Evolutionary conservation across 139 green algal genomes (phyloP).

Genomic region (Yamagishiella unicocca): DNA sequence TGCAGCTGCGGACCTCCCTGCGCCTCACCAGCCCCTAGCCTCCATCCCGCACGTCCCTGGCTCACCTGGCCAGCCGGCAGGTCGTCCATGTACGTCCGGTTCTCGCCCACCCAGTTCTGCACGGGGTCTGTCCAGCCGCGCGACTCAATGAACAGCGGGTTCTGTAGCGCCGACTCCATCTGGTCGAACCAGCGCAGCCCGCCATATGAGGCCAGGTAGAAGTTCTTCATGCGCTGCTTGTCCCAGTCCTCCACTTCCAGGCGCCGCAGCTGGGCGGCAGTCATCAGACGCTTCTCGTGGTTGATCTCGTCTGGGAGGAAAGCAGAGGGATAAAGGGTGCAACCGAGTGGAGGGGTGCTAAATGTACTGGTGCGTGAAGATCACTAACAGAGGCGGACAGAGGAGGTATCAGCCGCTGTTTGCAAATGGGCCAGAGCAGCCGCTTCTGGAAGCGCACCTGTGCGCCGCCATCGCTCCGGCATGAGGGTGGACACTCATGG

Average conservation of each 20-base stretch:
- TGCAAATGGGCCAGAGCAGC: too few relatives aligned
- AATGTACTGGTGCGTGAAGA: too few relatives aligned
- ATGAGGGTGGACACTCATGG: too few relatives aligned
- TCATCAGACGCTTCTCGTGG: conserved; percentile 63
- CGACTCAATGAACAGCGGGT: conserved; percentile 70
- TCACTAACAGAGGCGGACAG: too few relatives aligned
- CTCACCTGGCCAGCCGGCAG: conserved; percentile 12
- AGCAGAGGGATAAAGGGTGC: neutral
- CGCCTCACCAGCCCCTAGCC: too few relatives aligned
- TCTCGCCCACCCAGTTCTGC: conserved; percentile 69
- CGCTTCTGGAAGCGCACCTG: too few relatives aligned
- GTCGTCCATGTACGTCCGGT: conserved; percentile 52
- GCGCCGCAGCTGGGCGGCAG: conserved; percentile 63
- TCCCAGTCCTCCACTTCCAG: conserved; percentile 79
- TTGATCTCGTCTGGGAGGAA: conserved; percentile 48
- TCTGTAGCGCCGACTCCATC: conserved; percentile 62
- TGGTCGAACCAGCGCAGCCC: conserved; percentile 47
- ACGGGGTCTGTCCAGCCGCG: conserved; percentile 72
- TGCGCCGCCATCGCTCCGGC: too few relatives aligned
- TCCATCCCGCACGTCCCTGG: too few relatives aligned
- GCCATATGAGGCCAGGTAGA: conserved; percentile 45
- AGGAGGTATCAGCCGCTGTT: too few relatives aligned
- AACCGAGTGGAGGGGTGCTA: neutral
- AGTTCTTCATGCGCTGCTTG: conserved; percentile 73
- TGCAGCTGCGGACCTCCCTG: too few relatives aligned